Evolutionary conservation across 257 asterid species (phyloP).

Genomic region (Nemophila menziesii): DNA sequence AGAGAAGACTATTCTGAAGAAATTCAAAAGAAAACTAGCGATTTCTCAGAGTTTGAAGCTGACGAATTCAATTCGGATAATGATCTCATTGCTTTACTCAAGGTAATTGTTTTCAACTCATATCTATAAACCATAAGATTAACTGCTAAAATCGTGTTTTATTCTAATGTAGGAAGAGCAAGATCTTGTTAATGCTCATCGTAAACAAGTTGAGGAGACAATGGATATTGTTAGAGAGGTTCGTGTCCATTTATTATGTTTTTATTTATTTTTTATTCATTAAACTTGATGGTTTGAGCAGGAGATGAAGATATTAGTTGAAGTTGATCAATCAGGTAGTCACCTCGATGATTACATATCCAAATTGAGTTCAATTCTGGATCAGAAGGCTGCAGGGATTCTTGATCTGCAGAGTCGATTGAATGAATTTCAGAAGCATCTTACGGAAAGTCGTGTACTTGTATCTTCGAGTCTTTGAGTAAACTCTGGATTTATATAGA

Average conservation of each 20-base stretch:
- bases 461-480: constrained; percentile 10
- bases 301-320: constrained; percentile 28
- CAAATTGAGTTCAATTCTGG: constrained; percentile 15
- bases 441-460: constrained; percentile 15
- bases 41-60: constrained; percentile 10
- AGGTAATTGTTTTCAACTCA: constrained; percentile 14
- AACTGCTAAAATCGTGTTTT: constrained; percentile 6
- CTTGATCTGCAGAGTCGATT: constrained; percentile 20
- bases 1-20: constrained; percentile 13
- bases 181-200: constrained; percentile 75
- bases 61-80: constrained; percentile 9
- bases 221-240: constrained; percentile 60
- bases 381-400: constrained; percentile 29
- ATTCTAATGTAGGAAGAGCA: constrained; percentile 29
- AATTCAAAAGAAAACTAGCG: constrained; percentile 5
- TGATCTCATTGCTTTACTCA: constrained; percentile 18
- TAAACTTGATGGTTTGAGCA: constrained; percentile 4
- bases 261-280: background rate
- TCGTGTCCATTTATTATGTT: background rate
- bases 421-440: constrained; percentile 21
- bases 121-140: background rate
- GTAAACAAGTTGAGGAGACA: constrained; percentile 83
- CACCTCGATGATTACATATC: constrained; percentile 24
- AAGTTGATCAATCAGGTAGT: constrained; percentile 26
- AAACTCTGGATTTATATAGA: background rate